phyloP scores from a whole-genome alignment of 2,329 filamentous ascomycete genomes.

The Fusarium sp. region DNA sequence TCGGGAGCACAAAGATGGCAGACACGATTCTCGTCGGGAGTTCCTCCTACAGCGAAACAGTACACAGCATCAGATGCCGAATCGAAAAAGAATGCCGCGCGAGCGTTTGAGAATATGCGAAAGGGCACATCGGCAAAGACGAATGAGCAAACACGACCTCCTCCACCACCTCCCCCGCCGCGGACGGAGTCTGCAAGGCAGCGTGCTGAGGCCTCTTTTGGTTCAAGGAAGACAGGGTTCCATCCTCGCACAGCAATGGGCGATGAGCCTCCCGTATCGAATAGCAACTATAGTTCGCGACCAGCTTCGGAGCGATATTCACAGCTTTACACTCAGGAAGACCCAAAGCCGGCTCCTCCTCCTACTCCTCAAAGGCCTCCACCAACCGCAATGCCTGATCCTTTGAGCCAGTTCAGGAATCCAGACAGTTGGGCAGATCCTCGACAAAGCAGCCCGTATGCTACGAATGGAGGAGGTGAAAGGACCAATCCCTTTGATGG shows the following conservation, averaged over 20 bases:
- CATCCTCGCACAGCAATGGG: slow-evolving; percentile 62
- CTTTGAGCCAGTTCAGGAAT: slow-evolving; percentile 61
- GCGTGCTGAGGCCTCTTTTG: slow-evolving; percentile 68
- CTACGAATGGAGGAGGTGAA: slow-evolving; percentile 68
- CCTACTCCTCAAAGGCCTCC: slow-evolving; percentile 36
- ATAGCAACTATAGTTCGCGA: slow-evolving; percentile 63
- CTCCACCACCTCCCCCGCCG: slow-evolving; percentile 56
- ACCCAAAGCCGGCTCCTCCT: slow-evolving; percentile 28
- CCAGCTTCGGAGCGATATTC: slow-evolving; percentile 44
- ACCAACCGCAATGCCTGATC: slow-evolving; percentile 56
- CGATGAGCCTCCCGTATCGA: slow-evolving; percentile 66
- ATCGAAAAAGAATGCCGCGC: slow-evolving; percentile 57
- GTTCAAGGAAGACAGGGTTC: slow-evolving; percentile 62
- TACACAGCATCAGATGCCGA: slow-evolving; percentile 51
- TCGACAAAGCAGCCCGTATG: slow-evolving; percentile 70
- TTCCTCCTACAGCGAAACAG: slow-evolving; percentile 59
- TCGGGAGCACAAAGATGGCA: slow-evolving; percentile 61
- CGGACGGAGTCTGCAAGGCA: slow-evolving; percentile 66
- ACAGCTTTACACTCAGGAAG: slow-evolving; percentile 25
- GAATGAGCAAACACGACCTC: slow-evolving; percentile 48
- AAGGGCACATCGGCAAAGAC: slow-evolving; percentile 50
- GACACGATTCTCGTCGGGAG: slow-evolving; percentile 56
- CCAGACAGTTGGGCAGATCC: slow-evolving; percentile 57
- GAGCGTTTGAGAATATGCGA: slow-evolving; percentile 60
- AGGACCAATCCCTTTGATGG: slow-evolving; percentile 69